A percentile compares a stretch with the other conserved stretches of the same genome.
phyloP scores from a whole-genome alignment of 805 yeast species.

The Metschnikowia orientalis region DNA sequence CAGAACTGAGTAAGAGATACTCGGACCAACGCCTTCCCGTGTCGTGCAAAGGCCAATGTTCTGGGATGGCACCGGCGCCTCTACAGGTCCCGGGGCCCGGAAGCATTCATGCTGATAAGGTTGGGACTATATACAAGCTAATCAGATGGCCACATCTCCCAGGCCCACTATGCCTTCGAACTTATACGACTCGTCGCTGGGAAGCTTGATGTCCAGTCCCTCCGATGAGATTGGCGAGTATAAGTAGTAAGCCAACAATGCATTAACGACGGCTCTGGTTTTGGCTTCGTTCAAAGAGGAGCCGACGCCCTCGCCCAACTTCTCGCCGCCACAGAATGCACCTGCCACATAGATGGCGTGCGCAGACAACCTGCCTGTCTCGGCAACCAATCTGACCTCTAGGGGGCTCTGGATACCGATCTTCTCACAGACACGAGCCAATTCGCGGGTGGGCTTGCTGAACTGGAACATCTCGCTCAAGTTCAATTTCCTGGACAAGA shows the following conservation, averaged over 20 bases:
- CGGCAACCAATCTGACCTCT: conserved; percentile 74
- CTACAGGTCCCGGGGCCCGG: too few species aligned
- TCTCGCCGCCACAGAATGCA: conserved; percentile 75
- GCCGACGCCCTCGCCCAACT: conserved; percentile 94
- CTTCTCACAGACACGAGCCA: conserved; percentile 70
- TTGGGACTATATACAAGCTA: conserved; percentile 14
- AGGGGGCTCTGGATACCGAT: conserved; percentile 72
- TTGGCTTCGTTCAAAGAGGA: conserved; percentile 86
- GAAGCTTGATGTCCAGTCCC: conserved; percentile 45
- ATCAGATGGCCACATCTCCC: conserved; percentile 43
- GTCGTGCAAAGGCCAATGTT: too few species aligned
- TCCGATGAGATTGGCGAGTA: conserved; percentile 66
- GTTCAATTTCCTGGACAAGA: conserved; percentile 79
- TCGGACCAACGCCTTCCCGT: too few species aligned
- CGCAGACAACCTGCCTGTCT: conserved; percentile 83
- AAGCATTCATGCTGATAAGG: conserved; percentile 8
- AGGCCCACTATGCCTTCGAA: conserved; percentile 39
- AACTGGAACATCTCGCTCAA: conserved; percentile 72
- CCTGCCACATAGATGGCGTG: conserved; percentile 90
- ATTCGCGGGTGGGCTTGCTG: conserved; percentile 79
- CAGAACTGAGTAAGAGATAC: too few species aligned
- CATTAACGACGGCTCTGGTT: conserved; percentile 85
- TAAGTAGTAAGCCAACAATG: conserved; percentile 87
- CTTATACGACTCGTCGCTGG: conserved; percentile 51
- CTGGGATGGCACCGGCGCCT: too few species aligned